Conservation (phyloP, 345 rosid genomes). For the Melaleuca alternifolia region DNA sequence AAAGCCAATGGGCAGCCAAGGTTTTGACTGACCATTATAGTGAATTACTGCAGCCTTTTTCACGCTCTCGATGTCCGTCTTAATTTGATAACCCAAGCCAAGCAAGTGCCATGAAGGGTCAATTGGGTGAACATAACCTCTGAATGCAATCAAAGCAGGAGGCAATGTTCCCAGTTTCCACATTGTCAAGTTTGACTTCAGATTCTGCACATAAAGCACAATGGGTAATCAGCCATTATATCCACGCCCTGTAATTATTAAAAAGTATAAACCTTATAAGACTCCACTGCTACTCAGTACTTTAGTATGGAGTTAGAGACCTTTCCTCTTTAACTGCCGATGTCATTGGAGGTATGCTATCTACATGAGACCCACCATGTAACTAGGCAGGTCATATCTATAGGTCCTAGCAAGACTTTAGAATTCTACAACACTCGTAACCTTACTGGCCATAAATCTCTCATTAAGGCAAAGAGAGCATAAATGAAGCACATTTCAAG, state of each 20-base stretch:
- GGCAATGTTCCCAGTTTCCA: slow-evolving; percentile 99
- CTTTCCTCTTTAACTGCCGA: neutral
- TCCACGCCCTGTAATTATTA: neutral
- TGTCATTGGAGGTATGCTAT: neutral
- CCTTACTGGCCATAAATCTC: neutral
- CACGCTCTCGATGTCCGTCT: slow-evolving; percentile 53
- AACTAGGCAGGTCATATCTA: neutral
- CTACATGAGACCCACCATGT: neutral
- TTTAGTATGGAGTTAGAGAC: neutral
- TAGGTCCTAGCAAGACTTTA: neutral
- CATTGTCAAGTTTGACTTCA: slow-evolving; percentile 82
- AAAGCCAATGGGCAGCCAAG: slow-evolving; percentile 96
- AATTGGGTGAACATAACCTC: slow-evolving; percentile 74
- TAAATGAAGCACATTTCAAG: neutral
- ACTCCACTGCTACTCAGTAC: neutral
- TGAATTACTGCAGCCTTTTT: slow-evolving; percentile 93
- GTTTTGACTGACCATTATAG: slow-evolving; percentile 98
- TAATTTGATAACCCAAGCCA: slow-evolving; percentile 92
- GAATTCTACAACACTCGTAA: neutral
- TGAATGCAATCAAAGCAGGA: slow-evolving; percentile 96
- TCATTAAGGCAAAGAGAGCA: neutral
- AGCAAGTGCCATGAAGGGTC: slow-evolving; percentile 99
- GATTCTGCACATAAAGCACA: slow-evolving; percentile 42
- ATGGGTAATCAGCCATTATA: neutral
- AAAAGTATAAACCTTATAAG: neutral